Evolutionary conservation across 805 yeast species (phyloP), one percentile per base, ranked within the genome.

Genomic region (Pichia cabralensis): DNA sequence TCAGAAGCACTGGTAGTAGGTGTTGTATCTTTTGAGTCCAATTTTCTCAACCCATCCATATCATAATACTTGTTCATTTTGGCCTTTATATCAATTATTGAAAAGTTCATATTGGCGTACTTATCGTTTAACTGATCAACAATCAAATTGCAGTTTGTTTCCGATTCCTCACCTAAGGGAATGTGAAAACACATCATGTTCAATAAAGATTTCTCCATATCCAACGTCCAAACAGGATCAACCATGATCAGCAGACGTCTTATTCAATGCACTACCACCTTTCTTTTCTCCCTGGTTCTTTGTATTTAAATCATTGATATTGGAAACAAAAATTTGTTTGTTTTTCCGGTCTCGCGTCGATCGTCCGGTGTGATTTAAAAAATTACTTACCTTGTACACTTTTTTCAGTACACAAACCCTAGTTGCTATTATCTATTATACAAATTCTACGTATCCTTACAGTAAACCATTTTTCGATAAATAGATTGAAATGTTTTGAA

Each of bases 401-500:
- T n/a, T n/a, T n/a, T n/a, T n/a, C n/a, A n/a, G n/a, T n/a, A n/a
- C n/a, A n/a, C n/a, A n/a, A n/a, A n/a, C n/a, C n/a, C n/a, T n/a
- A n/a, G n/a, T n/a, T n/a, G n/a, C n/a, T n/a, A n/a, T n/a, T n/a
- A n/a, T n/a, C n/a, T n/a, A n/a, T n/a, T n/a, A 10, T 8, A 13
- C 20, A 3, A 10, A 14, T 17, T 11, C 16, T 12, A n/a, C 12
- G n/a, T 12, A 25, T 10, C 10, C 22, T 18, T 22, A 19, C 14
- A 35, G 22, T 29, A 36, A 11, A 8, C 27, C 13, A 22, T 31
- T 27, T 8, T 22, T 33, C 15, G 13, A 17, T 28, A 39, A 46
- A 34, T 46, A 54, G 8, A 49, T 55, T 1, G 25, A 34, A 16
- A 71, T 67, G 39, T 62, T 66, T 8, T 55, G 60, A 13, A 71